These are phyloP conservation scores for Lactuca saligna DNA, from an alignment of 129 eudicot species.

Conservation along the genomic window DNA sequence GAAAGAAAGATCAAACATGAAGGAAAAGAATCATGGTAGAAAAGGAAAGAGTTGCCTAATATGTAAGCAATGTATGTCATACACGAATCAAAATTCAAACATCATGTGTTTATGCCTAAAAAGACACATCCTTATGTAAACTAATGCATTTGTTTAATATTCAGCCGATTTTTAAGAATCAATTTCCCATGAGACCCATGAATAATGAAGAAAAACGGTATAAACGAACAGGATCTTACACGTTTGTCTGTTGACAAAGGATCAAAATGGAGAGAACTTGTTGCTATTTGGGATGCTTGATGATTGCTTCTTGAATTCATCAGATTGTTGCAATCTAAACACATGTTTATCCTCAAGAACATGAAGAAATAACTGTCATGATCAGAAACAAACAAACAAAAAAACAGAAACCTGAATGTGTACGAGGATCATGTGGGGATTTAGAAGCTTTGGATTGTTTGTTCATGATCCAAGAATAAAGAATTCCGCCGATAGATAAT, in stretches of 20 bases:
- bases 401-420: constrained; percentile 18
- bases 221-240: constrained; percentile 35
- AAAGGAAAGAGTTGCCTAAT: constrained; percentile 34
- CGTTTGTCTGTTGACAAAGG: constrained; percentile 27
- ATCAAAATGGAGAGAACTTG: constrained; percentile 25
- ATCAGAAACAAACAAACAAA: neutral
- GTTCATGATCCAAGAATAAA: constrained; percentile 45
- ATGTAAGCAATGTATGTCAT: constrained; percentile 24
- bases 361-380: neutral
- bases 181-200: constrained; percentile 1
- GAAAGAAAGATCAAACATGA: neutral
- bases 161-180: neutral
- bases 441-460: constrained; percentile 41
- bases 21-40: constrained; percentile 8
- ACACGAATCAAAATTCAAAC: neutral
- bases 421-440: constrained; percentile 26
- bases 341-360: constrained; percentile 20
- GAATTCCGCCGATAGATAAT: constrained; percentile 68
- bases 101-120: constrained; percentile 20
- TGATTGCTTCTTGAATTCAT: constrained; percentile 28
- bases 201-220: constrained; percentile 2
- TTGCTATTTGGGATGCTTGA: constrained; percentile 11
- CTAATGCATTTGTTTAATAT: constrained; percentile 8
- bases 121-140: constrained; percentile 6
- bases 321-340: constrained; percentile 43